Base-by-base conservation (phyloP, 352 stramenopile genomes). In the Pythium utonaiense region DNA sequence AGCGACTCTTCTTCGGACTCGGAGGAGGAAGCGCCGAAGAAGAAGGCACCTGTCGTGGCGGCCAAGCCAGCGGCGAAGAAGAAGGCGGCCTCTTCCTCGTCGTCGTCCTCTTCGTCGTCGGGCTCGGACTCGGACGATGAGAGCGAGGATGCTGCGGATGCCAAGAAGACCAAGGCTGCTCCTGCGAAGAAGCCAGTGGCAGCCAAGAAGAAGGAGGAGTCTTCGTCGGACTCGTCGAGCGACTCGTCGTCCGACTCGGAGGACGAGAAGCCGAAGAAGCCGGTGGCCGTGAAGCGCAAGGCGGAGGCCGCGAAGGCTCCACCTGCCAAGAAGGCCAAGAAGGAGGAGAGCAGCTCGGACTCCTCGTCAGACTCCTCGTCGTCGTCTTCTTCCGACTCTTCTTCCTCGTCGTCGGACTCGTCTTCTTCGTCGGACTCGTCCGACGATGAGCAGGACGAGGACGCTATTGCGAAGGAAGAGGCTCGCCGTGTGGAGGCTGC, bases 381-480 rank as follows among this genome's bases (percentile, higher is more conserved):
- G 2, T 88, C 74, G 0, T 88, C 74, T 0, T 73, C 72, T 21
- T 79, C 75, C 13, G 68, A 78, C n/a, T 81, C 71, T 6, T 66
- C 54, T 1, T 76, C 68, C 1, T 73, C 63, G 1, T 88, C 74
- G 0, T 73, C 72, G 2, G 70, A 79, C 28, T 78, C 71, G 21
- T 81, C 70, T 47, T 47, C 17, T 25, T 47, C 40, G 40, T 47
- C 40, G n/a, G 40, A 47, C 40, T 47, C 40, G 17, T 47, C 40
- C 40, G 40, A 47, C 31, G 74, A 85, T 9, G 75, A 77, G 30
- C 62, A 77, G 14, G 63, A 82, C 40, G 83, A 90, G 56, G 73
- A 87, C 33, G 72, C 76, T 24, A 60, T 75, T n/a, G 83, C 86
- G 58, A 88, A 95, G 70, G 91, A 79, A 72, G 86, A 84, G 64